phyloP scores from a whole-genome alignment of 116 monocot genomes.

The Trichopus zeylanicus region DNA sequence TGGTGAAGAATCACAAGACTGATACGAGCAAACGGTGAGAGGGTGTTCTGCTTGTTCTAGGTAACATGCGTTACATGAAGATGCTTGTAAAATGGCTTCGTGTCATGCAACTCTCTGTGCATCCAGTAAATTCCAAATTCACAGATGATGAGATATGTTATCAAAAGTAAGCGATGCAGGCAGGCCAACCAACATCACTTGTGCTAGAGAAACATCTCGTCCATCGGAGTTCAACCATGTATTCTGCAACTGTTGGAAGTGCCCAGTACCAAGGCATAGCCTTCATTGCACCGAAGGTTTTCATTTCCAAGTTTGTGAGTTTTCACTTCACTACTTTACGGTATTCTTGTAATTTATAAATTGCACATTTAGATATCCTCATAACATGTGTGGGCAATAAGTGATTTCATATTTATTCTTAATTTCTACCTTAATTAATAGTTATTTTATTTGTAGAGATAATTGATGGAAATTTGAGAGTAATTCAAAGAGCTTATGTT shows the following conservation, averaged over 20 bases:
- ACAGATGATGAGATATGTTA: constrained; percentile 45
- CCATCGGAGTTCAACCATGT: constrained; percentile 89
- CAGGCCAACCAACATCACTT: constrained; percentile 66
- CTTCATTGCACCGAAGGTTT: constrained; percentile 89
- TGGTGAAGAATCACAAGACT: too few species aligned
- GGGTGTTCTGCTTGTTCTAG: constrained; percentile 96
- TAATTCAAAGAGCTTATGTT: too few species aligned
- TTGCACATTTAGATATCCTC: too few species aligned
- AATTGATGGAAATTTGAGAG: too few species aligned
- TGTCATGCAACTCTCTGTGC: constrained; percentile 94
- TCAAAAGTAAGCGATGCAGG: constrained; percentile 52
- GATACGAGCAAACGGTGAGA: constrained; percentile 95
- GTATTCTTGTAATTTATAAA: too few species aligned
- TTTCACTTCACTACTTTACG: too few species aligned
- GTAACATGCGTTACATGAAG: constrained; percentile 94
- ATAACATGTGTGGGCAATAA: too few species aligned
- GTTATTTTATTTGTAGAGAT: too few species aligned
- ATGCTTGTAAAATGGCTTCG: constrained; percentile 89
- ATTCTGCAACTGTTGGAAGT: constrained; percentile 81
- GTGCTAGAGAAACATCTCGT: constrained; percentile 69
- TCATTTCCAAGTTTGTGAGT: too few species aligned
- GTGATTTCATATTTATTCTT: too few species aligned
- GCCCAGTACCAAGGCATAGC: constrained; percentile 87
- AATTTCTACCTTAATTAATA: too few species aligned
- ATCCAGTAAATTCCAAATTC: constrained; percentile 99